Conservation (phyloP, 176 grass and related monocot species). For the Elaeis guineensis region DNA sequence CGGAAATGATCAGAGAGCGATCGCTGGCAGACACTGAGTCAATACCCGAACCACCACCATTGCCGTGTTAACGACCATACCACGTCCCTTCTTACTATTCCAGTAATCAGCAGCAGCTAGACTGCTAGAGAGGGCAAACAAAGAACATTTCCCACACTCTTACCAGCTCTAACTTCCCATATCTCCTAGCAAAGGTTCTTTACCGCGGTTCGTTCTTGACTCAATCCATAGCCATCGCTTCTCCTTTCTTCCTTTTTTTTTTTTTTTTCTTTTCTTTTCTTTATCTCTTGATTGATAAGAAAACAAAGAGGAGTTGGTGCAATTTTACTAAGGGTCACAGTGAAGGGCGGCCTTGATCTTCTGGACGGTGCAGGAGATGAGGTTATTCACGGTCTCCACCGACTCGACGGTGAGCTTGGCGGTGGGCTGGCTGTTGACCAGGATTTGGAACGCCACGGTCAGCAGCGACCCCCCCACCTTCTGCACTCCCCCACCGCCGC, state of each 20-base stretch:
- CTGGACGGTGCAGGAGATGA: constrained; percentile 78
- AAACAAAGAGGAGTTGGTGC: too few relatives aligned
- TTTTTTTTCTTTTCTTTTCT: too few relatives aligned
- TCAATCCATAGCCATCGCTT: constrained; percentile 22
- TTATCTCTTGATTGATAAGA: too few relatives aligned
- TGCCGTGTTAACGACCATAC: constrained; percentile 54
- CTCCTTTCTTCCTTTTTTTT: neutral
- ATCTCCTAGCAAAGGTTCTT: constrained; percentile 64
- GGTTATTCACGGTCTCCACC: constrained; percentile 61
- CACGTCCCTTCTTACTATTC: too few relatives aligned
- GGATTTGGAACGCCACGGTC: constrained; percentile 89
- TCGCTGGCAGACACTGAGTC: constrained; percentile 35
- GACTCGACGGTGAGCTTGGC: constrained; percentile 71
- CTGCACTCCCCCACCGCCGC: neutral
- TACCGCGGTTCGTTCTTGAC: constrained; percentile 95
- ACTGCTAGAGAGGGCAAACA: too few relatives aligned
- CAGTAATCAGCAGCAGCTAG: too few relatives aligned
- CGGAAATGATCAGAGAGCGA: too few relatives aligned
- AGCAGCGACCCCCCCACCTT: constrained; percentile 42
- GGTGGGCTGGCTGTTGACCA: constrained; percentile 84
- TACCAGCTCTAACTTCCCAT: neutral
- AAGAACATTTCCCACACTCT: too few relatives aligned
- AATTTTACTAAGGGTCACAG: constrained; percentile 19
- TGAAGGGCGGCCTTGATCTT: constrained; percentile 69
- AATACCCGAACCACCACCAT: constrained; percentile 99